Evolutionary conservation across 805 yeast species (phyloP).

Genomic region (Yarrowia porcina): DNA sequence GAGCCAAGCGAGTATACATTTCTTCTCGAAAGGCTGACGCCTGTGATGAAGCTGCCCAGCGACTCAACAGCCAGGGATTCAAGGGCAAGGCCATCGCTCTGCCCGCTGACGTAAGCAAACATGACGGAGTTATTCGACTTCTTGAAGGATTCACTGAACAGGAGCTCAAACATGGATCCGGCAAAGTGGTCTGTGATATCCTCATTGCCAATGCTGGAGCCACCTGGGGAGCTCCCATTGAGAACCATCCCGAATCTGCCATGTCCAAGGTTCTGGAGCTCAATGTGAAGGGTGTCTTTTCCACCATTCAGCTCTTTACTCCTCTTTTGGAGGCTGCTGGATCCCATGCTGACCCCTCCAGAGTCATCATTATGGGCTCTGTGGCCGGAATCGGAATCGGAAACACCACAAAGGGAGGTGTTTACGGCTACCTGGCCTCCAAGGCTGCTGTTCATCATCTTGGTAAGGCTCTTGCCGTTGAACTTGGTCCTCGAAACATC

Average conservation of each 20-base stretch:
- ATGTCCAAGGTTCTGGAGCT: conserved; percentile 60
- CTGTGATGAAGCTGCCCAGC: conserved; percentile 52
- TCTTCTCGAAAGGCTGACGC: conserved; percentile 63
- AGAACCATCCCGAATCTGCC: conserved; percentile 57
- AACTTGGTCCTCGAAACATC: conserved; percentile 63
- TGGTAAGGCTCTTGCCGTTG: conserved; percentile 59
- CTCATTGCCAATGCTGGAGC: conserved; percentile 79
- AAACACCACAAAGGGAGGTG: conserved; percentile 47
- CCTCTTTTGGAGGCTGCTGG: conserved; percentile 57
- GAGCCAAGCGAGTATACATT: conserved; percentile 59
- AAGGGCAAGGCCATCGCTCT: conserved; percentile 45
- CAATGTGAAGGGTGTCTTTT: conserved; percentile 66
- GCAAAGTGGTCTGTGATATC: conserved; percentile 47
- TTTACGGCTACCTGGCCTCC: conserved; percentile 70
- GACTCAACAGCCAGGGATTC: conserved; percentile 38
- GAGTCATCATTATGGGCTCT: conserved; percentile 65
- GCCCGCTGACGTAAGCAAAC: conserved; percentile 56
- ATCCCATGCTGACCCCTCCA: conserved; percentile 54
- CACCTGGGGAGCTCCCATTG: conserved; percentile 68
- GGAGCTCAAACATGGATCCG: conserved; percentile 41
- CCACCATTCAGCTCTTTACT: conserved; percentile 59
- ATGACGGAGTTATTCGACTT: conserved; percentile 48
- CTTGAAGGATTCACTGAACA: conserved; percentile 35
- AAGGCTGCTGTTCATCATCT: conserved; percentile 73
- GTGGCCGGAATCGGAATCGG: conserved; percentile 50